Conservation (phyloP, 78 protist genomes). For the Dictyostelium purpureum region DNA sequence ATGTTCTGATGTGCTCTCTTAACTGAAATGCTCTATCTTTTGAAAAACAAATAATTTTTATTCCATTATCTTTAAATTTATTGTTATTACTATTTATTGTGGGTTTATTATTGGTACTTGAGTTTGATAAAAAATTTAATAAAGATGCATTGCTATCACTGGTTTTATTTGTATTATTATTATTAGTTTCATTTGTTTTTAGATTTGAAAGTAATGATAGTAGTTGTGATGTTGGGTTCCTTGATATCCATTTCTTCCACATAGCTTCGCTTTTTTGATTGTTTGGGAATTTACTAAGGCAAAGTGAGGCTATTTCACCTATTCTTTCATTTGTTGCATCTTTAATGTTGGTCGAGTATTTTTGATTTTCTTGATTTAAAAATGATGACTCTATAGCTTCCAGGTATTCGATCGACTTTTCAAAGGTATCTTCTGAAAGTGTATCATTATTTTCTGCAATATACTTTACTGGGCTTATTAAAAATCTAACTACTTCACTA, state of each 20-base stretch:
- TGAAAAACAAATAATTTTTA: conserved; percentile 44
- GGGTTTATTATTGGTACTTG: background rate
- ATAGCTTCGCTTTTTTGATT: background rate
- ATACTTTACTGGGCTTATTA: background rate
- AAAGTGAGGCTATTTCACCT: conserved; percentile 35
- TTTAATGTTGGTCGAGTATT: background rate
- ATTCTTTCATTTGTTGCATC: conserved; percentile 46
- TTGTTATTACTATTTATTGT: background rate
- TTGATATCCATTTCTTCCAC: conserved; percentile 45
- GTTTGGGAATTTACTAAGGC: conserved; percentile 6
- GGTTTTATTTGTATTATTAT: background rate
- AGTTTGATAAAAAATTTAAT: background rate
- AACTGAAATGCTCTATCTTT: conserved; percentile 76
- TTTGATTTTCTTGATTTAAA: background rate
- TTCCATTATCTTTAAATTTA: conserved; percentile 38
- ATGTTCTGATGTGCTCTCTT: conserved; percentile 26
- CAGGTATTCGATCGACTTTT: background rate
- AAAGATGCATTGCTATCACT: background rate
- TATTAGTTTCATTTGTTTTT: background rate
- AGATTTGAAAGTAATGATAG: conserved; percentile 24
- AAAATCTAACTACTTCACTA: no score
- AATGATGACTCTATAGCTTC: background rate
- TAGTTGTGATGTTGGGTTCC: conserved; percentile 54
- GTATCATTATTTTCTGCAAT: background rate
- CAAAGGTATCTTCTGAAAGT: background rate